These are phyloP conservation scores for Salmacisia buchloeana DNA, from an alignment of 1,284 basidiomycete species.

Conservation along the genomic window DNA sequence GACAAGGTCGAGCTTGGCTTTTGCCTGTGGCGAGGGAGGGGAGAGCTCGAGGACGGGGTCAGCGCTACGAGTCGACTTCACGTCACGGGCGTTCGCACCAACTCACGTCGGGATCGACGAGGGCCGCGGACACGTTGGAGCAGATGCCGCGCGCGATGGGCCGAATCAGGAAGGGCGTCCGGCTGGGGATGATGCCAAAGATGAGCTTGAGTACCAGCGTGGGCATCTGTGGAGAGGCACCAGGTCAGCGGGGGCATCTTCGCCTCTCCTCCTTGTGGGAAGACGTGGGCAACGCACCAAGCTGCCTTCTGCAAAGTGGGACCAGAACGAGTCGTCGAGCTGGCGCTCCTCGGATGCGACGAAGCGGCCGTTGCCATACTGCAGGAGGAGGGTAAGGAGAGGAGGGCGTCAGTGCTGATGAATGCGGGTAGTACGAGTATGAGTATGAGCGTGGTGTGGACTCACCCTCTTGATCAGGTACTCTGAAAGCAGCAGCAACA, in stretches of 20 bases:
- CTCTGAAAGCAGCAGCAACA: slow-evolving; percentile 13
- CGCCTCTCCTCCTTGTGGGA: background rate
- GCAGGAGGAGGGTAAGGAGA: background rate
- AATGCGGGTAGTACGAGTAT: too few species aligned
- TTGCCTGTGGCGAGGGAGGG: background rate
- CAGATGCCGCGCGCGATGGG: slow-evolving; percentile 37
- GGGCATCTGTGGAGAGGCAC: slow-evolving; percentile 29
- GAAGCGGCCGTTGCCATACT: slow-evolving; percentile 39
- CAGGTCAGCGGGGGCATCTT: background rate
- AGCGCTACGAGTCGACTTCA: background rate
- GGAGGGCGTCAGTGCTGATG: background rate
- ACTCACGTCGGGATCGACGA: slow-evolving; percentile 37
- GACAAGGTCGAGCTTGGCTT: slow-evolving; percentile 29
- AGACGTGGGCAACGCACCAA: background rate
- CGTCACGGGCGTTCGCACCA: background rate
- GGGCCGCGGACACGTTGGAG: slow-evolving; percentile 21
- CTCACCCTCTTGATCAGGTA: slow-evolving; percentile 42
- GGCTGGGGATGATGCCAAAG: slow-evolving; percentile 34
- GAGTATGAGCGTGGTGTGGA: too few species aligned
- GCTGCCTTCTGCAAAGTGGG: slow-evolving; percentile 41
- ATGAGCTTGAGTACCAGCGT: slow-evolving; percentile 40
- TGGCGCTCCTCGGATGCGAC: slow-evolving; percentile 21
- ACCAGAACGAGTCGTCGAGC: slow-evolving; percentile 39
- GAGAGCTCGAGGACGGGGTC: background rate
- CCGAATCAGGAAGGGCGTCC: slow-evolving; percentile 44